Base-by-base conservation (phyloP, 192 early-diverging fungal species). In the Radiomyces spectabilis region DNA sequence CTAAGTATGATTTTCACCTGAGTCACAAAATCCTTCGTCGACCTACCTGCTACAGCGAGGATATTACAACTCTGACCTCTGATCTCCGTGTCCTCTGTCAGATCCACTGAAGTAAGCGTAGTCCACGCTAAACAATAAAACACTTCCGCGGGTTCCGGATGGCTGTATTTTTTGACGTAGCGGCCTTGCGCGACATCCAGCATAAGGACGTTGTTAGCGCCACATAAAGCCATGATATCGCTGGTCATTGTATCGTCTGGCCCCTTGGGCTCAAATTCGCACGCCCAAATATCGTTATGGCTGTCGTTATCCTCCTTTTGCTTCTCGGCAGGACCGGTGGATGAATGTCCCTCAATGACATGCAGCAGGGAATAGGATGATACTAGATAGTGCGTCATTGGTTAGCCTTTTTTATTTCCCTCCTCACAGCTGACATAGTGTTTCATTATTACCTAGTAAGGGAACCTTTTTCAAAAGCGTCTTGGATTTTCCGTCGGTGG, bases 41-140 rank as follows among this genome's bases (percentile, higher is more conserved):
- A 31, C 21, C 39, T 61, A 65, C 68, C 66, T 47, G 62, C 71
- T 13, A 57, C 66, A 24, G 73, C 71, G 24, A 76, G 19, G 22
- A 72, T 59, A 38, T 66, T 72, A 1, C 57, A 58, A n/a, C 48
- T 42, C 6, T 18, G 42, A 16, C 2, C 27, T 33, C 29, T 40
- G 51, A 10, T 33, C 53, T 21, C 53, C 37, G n/a, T n/a, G n/a
- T n/a, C n/a, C n/a, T n/a, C n/a, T n/a, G n/a, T n/a, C n/a, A n/a
- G n/a, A n/a, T n/a, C n/a, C n/a, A n/a, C n/a, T n/a, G n/a, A 16
- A n/a, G 2, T 29, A 16, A 25, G 7, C 0, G 70, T 67, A 1
- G 76, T 78, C 76, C 76, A 78, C 16, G 73, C 69, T 27, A 74
- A 39, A 32, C 64, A 57, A 56, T 67, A 72, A 52, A 78, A 74